These are phyloP conservation scores for Pseudonitzschia delicatissima DNA, from an alignment of 108 stramenopile genomes.

Conservation along the genomic window DNA sequence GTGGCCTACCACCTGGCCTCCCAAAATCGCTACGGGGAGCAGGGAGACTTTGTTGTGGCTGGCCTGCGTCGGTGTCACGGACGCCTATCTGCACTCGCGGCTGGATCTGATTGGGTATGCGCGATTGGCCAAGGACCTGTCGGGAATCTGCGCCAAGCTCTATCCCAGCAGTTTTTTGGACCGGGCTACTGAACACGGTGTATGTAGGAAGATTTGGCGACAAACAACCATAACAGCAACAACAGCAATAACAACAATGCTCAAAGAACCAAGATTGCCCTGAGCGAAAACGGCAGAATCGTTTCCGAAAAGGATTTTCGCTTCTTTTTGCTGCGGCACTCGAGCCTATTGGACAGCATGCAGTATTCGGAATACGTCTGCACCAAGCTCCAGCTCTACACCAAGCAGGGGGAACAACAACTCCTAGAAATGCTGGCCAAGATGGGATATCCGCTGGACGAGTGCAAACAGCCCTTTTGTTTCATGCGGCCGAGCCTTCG, in stretches of 20 bases:
- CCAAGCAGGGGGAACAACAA: slow-evolving; percentile 48
- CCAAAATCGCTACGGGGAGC: slow-evolving; percentile 66
- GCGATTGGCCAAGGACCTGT: slow-evolving; percentile 49
- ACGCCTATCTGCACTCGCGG: slow-evolving; percentile 68
- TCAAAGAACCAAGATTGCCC: slow-evolving; percentile 55
- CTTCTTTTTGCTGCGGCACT: slow-evolving; percentile 79
- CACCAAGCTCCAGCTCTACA: slow-evolving; percentile 69
- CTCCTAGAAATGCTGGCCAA: slow-evolving; percentile 84
- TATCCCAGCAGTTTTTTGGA: slow-evolving; percentile 70
- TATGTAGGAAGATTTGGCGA: slow-evolving; percentile 72
- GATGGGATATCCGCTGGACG: slow-evolving; percentile 82
- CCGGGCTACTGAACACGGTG: slow-evolving; percentile 50
- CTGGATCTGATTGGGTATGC: slow-evolving; percentile 70
- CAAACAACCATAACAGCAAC: neutral
- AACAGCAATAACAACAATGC: neutral
- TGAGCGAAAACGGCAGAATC: slow-evolving; percentile 77
- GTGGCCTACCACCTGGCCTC: slow-evolving; percentile 59
- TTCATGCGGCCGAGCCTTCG: slow-evolving; percentile 74
- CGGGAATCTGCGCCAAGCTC: slow-evolving; percentile 46
- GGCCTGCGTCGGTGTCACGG: slow-evolving; percentile 81
- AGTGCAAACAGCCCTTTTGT: slow-evolving; percentile 78
- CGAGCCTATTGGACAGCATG: slow-evolving; percentile 78
- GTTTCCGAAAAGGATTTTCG: slow-evolving; percentile 65
- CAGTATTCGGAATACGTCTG: slow-evolving; percentile 68
- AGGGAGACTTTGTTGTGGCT: slow-evolving; percentile 75